Evolutionary conservation across 2,329 filamentous ascomycete species (phyloP).

Genomic region (Ascochyta lentis): DNA sequence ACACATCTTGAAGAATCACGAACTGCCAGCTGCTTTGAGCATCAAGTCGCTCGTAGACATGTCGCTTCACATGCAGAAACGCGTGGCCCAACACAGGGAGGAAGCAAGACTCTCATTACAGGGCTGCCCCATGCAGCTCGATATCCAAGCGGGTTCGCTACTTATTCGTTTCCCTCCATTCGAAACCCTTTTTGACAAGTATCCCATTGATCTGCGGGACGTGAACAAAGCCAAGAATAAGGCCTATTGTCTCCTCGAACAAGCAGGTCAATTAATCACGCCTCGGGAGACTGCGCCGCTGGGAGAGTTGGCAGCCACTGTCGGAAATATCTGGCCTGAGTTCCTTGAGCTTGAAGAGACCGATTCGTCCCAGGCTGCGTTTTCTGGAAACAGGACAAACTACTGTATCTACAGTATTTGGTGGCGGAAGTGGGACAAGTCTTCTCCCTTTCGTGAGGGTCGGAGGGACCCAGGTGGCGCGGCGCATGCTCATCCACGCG

Average conservation of each 20-base stretch:
- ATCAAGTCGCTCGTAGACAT: slow-evolving; percentile 62
- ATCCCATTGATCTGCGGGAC: slow-evolving; percentile 25
- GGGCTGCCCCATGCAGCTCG: slow-evolving; percentile 54
- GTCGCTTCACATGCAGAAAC: slow-evolving; percentile 57
- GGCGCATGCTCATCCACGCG: slow-evolving; percentile 12
- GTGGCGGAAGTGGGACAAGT: slow-evolving; percentile 31
- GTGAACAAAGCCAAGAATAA: slow-evolving; percentile 31
- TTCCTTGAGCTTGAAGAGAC: slow-evolving; percentile 12
- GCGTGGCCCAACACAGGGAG: slow-evolving; percentile 58
- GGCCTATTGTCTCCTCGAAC: slow-evolving; percentile 55
- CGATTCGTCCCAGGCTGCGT: background rate
- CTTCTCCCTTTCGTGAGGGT: slow-evolving; percentile 21
- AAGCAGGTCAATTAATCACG: slow-evolving; percentile 58
- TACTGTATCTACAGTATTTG: slow-evolving; percentile 32
- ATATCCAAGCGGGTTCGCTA: slow-evolving; percentile 47
- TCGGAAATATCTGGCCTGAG: slow-evolving; percentile 52
- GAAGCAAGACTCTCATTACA: slow-evolving; percentile 64
- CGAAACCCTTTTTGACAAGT: slow-evolving; percentile 23
- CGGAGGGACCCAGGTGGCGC: background rate
- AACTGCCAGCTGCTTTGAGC: slow-evolving; percentile 73
- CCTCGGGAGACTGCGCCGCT: slow-evolving; percentile 55
- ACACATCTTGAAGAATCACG: slow-evolving; percentile 63
- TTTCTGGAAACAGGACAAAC: slow-evolving; percentile 14
- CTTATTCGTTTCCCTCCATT: slow-evolving; percentile 38
- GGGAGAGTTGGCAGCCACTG: slow-evolving; percentile 51